These are phyloP conservation scores for Kuraishia cidri DNA, from an alignment of 805 yeast species.

Conservation along the genomic window DNA sequence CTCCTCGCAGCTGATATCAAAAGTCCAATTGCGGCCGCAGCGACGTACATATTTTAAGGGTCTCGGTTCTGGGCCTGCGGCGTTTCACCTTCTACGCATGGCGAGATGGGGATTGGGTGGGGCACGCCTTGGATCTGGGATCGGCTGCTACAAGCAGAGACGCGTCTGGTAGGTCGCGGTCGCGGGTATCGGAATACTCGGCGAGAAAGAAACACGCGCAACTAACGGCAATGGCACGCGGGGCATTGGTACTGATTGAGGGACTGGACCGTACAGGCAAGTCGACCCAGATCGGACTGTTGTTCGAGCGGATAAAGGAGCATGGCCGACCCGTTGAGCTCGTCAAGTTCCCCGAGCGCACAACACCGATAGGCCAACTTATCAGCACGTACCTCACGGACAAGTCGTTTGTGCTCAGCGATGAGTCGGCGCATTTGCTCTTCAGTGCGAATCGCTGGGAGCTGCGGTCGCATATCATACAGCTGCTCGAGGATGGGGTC, in stretches of 20 bases:
- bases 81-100: too few relatives aligned
- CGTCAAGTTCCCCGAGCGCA: conserved; percentile 81
- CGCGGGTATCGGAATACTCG: too few relatives aligned
- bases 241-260: conserved; percentile 73
- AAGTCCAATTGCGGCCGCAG: too few relatives aligned
- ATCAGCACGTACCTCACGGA: conserved; percentile 67
- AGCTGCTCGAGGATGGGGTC: conserved; percentile 38
- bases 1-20: too few relatives aligned
- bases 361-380: conserved; percentile 72
- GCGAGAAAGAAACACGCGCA: too few relatives aligned
- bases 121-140: too few relatives aligned
- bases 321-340: conserved; percentile 30
- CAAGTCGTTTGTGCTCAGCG: conserved; percentile 41
- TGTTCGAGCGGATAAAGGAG: conserved; percentile 18
- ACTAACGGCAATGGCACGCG: too few relatives aligned
- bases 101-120: too few relatives aligned
- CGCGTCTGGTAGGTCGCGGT: too few relatives aligned
- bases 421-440: conserved; percentile 77
- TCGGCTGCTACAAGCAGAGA: too few relatives aligned
- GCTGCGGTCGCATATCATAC: conserved; percentile 34
- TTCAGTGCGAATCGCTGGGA: conserved; percentile 98
- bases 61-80: too few relatives aligned
- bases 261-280: conserved; percentile 96
- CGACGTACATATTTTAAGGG: too few relatives aligned
- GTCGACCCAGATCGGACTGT: conserved; percentile 61